Percentiles rank a stretch among this genome's conserved stretches.
Conservation (phyloP, 108 stramenopile genomes). For the Fragilaria radians region DNA sequence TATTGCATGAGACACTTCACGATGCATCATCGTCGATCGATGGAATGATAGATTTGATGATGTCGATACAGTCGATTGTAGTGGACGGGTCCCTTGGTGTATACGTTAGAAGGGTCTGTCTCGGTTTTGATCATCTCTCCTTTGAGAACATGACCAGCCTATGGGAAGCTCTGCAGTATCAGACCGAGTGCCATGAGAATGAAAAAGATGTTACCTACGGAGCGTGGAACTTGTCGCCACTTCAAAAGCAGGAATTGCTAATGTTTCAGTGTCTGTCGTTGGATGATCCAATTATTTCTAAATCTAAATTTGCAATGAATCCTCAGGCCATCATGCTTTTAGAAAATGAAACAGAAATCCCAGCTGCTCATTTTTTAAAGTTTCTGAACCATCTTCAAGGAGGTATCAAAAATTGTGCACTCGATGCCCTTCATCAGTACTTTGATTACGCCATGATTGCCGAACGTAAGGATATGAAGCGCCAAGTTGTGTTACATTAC, state of each 20-base stretch:
- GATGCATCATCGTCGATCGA: conserved; percentile 41
- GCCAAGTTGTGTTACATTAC: conserved; percentile 60
- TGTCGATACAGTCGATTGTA: conserved; percentile 32
- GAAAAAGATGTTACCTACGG: not conserved
- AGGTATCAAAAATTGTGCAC: conserved; percentile 66
- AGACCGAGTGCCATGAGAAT: conserved; percentile 2
- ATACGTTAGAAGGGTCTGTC: conserved; percentile 57
- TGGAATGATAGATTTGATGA: conserved; percentile 44
- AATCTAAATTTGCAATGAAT: conserved; percentile 28
- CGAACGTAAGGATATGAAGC: conserved; percentile 24
- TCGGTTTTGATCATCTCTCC: conserved; percentile 74
- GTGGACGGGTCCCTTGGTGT: conserved; percentile 57
- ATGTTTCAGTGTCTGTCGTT: conserved; percentile 15
- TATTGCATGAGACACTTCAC: conserved; percentile 18
- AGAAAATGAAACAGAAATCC: conserved; percentile 62
- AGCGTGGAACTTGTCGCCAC: conserved; percentile 25
- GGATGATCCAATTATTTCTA: conserved; percentile 1
- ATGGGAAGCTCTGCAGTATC: conserved; percentile 40
- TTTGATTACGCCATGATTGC: conserved; percentile 87
- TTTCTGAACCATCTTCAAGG: conserved; percentile 72
- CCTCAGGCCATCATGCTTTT: conserved; percentile 21
- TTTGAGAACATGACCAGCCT: conserved; percentile 61
- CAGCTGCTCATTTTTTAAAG: conserved; percentile 73
- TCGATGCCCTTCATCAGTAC: conserved; percentile 88
- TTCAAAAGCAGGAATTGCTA: conserved; percentile 28